Percentiles rank a stretch among this genome's conserved stretches.
These are phyloP conservation scores for Backusella circina DNA, from an alignment of 192 early-diverging fungal genomes.

Conservation along the genomic window DNA sequence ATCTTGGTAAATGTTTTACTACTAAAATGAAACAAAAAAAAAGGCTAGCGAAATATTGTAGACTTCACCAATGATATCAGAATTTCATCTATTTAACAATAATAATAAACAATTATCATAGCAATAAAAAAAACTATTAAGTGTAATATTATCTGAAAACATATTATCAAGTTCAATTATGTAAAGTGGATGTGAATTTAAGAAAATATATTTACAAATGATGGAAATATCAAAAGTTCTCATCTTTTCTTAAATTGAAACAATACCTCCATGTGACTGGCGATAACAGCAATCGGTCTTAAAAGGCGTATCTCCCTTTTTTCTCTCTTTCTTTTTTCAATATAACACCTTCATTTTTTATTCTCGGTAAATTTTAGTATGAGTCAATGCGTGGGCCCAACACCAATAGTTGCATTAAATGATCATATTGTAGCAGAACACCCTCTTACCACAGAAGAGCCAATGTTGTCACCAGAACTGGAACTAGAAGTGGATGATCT, in stretches of 20 bases:
- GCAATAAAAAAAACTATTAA: no score
- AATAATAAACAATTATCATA: no score
- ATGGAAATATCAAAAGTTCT: neutral
- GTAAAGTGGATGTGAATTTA: no score
- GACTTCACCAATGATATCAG: neutral
- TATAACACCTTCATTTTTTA: neutral
- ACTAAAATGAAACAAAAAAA: neutral
- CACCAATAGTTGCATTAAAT: neutral
- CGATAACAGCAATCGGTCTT: neutral
- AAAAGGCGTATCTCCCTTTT: neutral
- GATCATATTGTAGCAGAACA: neutral
- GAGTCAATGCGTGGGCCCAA: neutral
- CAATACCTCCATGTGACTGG: neutral
- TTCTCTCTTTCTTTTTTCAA: neutral
- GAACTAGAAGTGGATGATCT: conserved; percentile 2
- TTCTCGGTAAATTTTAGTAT: neutral
- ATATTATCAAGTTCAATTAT: no score
- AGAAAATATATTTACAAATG: neutral
- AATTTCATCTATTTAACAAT: no score
- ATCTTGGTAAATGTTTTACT: neutral
- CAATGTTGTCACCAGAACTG: neutral
- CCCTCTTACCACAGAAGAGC: conserved; percentile 21
- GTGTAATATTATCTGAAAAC: no score
- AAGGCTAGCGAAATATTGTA: neutral
- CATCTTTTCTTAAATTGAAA: neutral